Evolutionary conservation across 179 eudicot genomes (phyloP).

Genomic region (Spergularia azorica): DNA sequence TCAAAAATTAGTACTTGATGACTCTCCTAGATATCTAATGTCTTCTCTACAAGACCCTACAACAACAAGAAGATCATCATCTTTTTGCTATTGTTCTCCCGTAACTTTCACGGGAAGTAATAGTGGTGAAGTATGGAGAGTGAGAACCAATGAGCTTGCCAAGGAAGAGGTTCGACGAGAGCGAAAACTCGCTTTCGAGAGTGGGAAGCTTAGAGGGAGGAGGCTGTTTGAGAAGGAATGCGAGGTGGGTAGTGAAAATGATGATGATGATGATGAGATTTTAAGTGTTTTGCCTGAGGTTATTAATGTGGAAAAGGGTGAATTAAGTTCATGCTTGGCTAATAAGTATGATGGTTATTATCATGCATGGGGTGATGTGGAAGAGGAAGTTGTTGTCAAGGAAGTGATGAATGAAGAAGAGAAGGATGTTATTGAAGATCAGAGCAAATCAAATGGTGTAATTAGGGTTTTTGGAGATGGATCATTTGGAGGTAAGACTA

Average conservation of each 20-base stretch:
- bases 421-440: background rate
- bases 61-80: background rate
- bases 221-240: conserved; percentile 29
- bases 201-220: conserved; percentile 30
- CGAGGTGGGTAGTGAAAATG: conserved; percentile 19
- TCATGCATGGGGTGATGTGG: background rate
- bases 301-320: conserved; percentile 19
- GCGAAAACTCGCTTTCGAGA: conserved; percentile 20
- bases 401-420: background rate
- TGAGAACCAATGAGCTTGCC: conserved; percentile 35
- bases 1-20: background rate
- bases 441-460: background rate
- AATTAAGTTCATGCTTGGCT: conserved; percentile 13
- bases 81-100: conserved; percentile 16
- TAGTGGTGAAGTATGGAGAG: conserved; percentile 31
- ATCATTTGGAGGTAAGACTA: background rate
- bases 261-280: background rate
- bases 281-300: background rate
- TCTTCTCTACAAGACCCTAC: conserved; percentile 22
- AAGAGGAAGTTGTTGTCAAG: background rate
- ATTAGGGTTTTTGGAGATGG: background rate
- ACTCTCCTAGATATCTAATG: conserved; percentile 24
- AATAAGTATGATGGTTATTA: background rate
- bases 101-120: conserved; percentile 9
- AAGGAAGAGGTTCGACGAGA: conserved; percentile 17